Evolutionary conservation across 371 early-diverging fungal genomes (phyloP).

Genomic region (Mucor plumbeus): DNA sequence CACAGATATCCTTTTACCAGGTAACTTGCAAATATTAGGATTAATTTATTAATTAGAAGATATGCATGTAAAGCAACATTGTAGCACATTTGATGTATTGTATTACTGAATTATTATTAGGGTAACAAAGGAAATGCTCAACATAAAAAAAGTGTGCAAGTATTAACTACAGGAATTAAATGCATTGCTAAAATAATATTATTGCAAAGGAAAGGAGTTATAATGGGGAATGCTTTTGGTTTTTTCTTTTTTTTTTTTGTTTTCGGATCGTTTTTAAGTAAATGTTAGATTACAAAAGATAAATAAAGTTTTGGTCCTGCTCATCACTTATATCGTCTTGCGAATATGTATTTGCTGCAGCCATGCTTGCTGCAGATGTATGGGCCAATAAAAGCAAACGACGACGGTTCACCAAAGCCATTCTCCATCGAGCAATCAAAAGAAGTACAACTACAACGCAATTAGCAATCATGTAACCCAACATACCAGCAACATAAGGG

Average conservation of each 20-base stretch:
- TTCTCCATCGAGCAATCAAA: conserved; percentile 30
- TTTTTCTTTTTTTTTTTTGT: background rate
- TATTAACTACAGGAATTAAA: too few relatives aligned
- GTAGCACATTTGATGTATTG: background rate
- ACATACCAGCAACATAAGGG: conserved; percentile 31
- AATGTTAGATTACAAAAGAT: conserved; percentile 32
- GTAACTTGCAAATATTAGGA: background rate
- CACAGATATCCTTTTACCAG: background rate
- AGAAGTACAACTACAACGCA: conserved; percentile 23
- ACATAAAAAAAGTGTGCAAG: too few relatives aligned
- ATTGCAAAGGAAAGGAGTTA: too few relatives aligned
- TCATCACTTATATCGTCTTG: conserved; percentile 46
- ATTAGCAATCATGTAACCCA: conserved; percentile 33
- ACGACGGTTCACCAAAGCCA: conserved; percentile 31
- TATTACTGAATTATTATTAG: too few relatives aligned
- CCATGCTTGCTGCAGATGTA: conserved; percentile 19
- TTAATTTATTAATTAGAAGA: background rate
- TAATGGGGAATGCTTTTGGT: background rate
- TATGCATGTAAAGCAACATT: background rate
- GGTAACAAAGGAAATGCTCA: too few relatives aligned
- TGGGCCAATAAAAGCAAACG: conserved; percentile 26
- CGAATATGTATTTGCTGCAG: conserved; percentile 19
- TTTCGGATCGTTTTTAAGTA: background rate
- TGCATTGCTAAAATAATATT: too few relatives aligned
- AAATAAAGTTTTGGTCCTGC: conserved; percentile 47